phyloP scores from a whole-genome alignment of 108 stramenopile species.

The Fistulifera pelliculosa region DNA sequence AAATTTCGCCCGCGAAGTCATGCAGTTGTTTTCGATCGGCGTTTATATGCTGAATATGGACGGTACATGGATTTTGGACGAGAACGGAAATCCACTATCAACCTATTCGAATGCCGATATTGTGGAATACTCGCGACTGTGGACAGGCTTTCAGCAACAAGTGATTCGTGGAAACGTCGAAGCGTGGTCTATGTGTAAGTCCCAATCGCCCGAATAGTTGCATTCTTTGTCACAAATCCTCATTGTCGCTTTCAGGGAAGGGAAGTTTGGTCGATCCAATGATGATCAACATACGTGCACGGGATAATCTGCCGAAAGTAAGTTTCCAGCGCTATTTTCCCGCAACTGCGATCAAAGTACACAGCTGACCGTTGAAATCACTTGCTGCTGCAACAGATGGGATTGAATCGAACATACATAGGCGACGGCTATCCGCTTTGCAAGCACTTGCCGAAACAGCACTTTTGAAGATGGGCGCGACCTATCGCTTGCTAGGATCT shows the following conservation, averaged over 20 bases:
- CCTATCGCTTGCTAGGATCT: constrained; percentile 37
- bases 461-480: constrained; percentile 37
- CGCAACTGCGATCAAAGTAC: no score
- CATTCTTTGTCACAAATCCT: no score
- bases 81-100: constrained; percentile 19
- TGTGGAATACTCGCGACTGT: constrained; percentile 27
- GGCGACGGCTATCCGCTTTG: constrained; percentile 39
- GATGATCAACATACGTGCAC: background rate
- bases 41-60: constrained; percentile 30
- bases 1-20: constrained; percentile 49
- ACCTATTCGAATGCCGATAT: constrained; percentile 22
- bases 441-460: constrained; percentile 29
- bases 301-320: constrained; percentile 11
- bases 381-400: constrained; percentile 18
- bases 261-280: constrained; percentile 8
- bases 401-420: constrained; percentile 36
- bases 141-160: constrained; percentile 34
- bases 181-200: background rate
- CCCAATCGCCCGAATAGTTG: no score
- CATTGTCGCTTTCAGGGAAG: no score
- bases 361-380: no score
- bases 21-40: constrained; percentile 54
- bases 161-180: constrained; percentile 26
- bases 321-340: no score
- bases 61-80: constrained; percentile 30